Conservation (phyloP, 1,139 yeast species). For the Ogataea hybrid region DNA sequence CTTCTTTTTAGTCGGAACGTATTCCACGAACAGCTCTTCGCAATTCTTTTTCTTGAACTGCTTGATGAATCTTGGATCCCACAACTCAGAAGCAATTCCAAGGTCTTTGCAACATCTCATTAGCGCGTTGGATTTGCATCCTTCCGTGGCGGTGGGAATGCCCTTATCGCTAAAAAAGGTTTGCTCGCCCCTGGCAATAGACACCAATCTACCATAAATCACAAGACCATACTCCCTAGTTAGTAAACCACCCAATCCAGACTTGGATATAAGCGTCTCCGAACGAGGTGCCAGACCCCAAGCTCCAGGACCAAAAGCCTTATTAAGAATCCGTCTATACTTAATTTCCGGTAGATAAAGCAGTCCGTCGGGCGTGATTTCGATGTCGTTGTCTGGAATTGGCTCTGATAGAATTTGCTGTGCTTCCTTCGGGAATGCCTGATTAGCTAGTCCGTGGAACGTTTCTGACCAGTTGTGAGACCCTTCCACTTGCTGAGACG, state of each 20-base stretch:
- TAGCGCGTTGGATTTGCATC: conserved; percentile 93
- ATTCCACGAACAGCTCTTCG: conserved; percentile 85
- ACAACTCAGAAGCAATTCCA: conserved; percentile 93
- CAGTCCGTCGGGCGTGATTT: conserved; percentile 93
- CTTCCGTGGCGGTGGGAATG: conserved; percentile 94
- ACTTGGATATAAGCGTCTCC: conserved; percentile 69
- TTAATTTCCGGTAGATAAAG: conserved; percentile 92
- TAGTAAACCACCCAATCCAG: conserved; percentile 47
- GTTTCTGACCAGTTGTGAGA: conserved; percentile 68
- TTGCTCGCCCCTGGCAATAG: conserved; percentile 95
- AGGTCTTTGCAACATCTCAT: conserved; percentile 98
- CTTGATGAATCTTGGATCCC: conserved; percentile 94
- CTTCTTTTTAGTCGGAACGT: conserved; percentile 76
- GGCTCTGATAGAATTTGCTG: conserved; percentile 60
- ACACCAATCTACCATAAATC: conserved; percentile 84
- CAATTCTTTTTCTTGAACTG: conserved; percentile 73
- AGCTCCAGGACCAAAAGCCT: conserved; percentile 97
- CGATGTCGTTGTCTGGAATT: conserved; percentile 69
- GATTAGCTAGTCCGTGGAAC: conserved; percentile 77
- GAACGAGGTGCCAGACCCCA: conserved; percentile 98
- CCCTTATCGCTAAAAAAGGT: conserved; percentile 86
- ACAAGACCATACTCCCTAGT: conserved; percentile 89
- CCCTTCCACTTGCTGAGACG: conserved; percentile 22
- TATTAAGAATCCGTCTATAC: conserved; percentile 82
- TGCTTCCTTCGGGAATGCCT: conserved; percentile 63